Base-by-base conservation (phyloP, 2,329 filamentous ascomycete species). In the Colletotrichum shisoi region DNA sequence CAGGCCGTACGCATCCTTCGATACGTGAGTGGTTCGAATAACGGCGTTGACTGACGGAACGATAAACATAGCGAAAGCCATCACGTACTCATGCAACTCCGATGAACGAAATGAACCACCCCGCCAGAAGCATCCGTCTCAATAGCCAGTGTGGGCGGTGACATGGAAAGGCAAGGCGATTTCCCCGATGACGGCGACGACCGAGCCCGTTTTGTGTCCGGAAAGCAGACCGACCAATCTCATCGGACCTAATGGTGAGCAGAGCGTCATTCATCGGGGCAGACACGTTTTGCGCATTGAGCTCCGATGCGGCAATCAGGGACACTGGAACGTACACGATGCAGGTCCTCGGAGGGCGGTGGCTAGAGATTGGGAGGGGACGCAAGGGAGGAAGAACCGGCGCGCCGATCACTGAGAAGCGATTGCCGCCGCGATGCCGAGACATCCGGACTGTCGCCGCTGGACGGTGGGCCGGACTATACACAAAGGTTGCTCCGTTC, bases 341-440 rank as follows among this genome's bases (percentile, higher is more conserved):
- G 61, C 62, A 68, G 61, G 65, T 65, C 65, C 61, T 49, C 49
- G 19, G 27, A 52, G 27, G 56, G 49, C n/a, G 48, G 39, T 37
- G 19, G 37, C 12, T 34, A 6, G 24, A 61, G 46, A 60, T 31
- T 31, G 31, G 31, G 31, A 34, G 9, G 31, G 8, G 31, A 34
- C 31, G 7, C 31, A 9, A 34, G 7, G 8, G 27, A 42, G 21
- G 49, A 31, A 51, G 60, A 56, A 24, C 8, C 56, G 48, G 49
- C 27, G 19, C n/a, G 64, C 48, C 56, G 61, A 60, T 65, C 65
- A 44, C 52, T 27, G 3, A 17, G 39, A 45, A 60, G 9, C 21
- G 15, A n/a, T 24, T 64, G 31, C n/a, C 24, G n/a, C 62, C 37
- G 42, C 44, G 49, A 19, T 68, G 65, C 65, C 62, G 54, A 60